Conservation (phyloP, 139 green algal genomes). For the Chlamydomonas incerta region DNA sequence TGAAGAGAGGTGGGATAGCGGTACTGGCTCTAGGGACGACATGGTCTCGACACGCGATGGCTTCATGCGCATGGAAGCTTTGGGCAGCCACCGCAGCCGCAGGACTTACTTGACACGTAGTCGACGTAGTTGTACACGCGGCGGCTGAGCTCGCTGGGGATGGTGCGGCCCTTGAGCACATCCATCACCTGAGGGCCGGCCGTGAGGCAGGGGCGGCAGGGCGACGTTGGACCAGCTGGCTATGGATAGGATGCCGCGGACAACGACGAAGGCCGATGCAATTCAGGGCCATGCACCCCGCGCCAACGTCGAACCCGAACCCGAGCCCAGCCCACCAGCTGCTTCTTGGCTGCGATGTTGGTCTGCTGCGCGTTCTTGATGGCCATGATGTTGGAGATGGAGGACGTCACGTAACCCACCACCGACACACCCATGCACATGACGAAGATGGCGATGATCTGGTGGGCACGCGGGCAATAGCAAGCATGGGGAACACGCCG, state of each 20-base stretch:
- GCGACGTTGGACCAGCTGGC: background rate
- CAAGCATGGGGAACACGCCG: too few species aligned
- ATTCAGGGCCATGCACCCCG: background rate
- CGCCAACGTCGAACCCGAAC: background rate
- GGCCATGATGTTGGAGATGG: constrained; percentile 56
- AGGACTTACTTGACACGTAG: constrained; percentile 32
- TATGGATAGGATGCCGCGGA: too few species aligned
- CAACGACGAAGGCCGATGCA: too few species aligned
- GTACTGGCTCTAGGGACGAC: too few species aligned
- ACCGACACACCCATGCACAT: constrained; percentile 53
- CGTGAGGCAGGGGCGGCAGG: background rate
- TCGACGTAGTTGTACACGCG: constrained; percentile 46
- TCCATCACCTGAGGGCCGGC: constrained; percentile 22
- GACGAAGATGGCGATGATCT: constrained; percentile 46
- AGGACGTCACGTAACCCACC: constrained; percentile 60
- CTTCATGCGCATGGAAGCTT: too few species aligned
- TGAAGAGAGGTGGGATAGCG: too few species aligned
- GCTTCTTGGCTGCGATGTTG: constrained; percentile 42
- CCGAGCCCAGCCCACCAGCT: constrained; percentile 36
- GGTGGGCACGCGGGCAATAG: too few species aligned
- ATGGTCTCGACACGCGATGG: too few species aligned
- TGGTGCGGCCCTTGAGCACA: constrained; percentile 39
- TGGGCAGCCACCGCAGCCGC: too few species aligned
- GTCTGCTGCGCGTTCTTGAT: constrained; percentile 51
- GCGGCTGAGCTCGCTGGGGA: constrained; percentile 38